These are phyloP conservation scores for Beauveria rudraprayagi DNA, from an alignment of 2,329 filamentous ascomycete species.

Conservation along the genomic window DNA sequence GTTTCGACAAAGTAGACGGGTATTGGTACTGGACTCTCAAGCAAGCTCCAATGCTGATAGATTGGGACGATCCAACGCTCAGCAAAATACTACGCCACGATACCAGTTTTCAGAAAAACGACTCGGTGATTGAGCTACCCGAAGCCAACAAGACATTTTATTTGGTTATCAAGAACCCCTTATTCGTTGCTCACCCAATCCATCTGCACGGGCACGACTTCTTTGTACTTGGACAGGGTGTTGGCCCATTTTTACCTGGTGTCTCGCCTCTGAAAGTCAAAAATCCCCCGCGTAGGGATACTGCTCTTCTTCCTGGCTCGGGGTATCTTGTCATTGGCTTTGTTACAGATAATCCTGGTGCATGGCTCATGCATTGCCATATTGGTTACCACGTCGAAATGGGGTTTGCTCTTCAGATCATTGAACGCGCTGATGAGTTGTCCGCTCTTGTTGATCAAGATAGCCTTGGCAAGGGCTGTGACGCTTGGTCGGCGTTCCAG, in stretches of 20 bases:
- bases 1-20: background rate
- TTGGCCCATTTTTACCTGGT: background rate
- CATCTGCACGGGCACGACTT: slow-evolving; percentile 19
- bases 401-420: background rate
- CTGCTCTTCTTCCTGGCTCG: slow-evolving; percentile 35
- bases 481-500: background rate
- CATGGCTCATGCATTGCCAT: slow-evolving; percentile 57
- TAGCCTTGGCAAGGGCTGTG: background rate
- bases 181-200: slow-evolving; percentile 16
- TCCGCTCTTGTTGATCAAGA: background rate
- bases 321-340: slow-evolving; percentile 44
- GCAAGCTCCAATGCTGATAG: background rate
- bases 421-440: background rate
- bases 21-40: background rate
- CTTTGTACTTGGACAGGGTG: slow-evolving; percentile 12
- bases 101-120: background rate
- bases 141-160: slow-evolving; percentile 14
- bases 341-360: slow-evolving; percentile 29
- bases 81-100: background rate
- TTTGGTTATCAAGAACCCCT: slow-evolving; percentile 12
- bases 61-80: background rate
- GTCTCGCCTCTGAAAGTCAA: background rate
- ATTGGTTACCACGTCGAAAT: slow-evolving; percentile 49
- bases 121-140: background rate
- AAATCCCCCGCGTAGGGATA: slow-evolving; percentile 46